Percentiles rank a stretch among this genome's conserved stretches.
Conservation (phyloP, 257 asterid genomes). For the Fraxinus americana region DNA sequence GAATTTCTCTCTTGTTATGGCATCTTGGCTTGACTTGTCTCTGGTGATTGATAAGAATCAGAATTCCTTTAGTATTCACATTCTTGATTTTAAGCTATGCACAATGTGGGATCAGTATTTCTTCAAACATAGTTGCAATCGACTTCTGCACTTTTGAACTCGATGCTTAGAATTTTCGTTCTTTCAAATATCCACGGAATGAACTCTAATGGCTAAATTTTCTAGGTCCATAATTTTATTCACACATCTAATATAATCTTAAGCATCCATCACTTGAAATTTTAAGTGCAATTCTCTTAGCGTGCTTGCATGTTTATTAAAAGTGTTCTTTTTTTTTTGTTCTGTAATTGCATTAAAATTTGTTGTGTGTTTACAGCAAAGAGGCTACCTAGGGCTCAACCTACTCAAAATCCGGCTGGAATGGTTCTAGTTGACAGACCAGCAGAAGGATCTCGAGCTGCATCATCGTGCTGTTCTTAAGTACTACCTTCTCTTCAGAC, state of each 20-base stretch:
- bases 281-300: neutral
- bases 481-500: conserved; percentile 2
- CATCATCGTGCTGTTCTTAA: conserved; percentile 63
- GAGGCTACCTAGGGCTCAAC: conserved; percentile 73
- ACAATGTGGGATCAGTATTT: neutral
- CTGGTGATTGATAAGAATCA: neutral
- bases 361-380: conserved; percentile 50
- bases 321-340: neutral
- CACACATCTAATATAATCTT: neutral
- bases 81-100: neutral
- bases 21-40: neutral
- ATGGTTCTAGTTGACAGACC: conserved; percentile 80
- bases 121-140: neutral
- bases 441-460: conserved; percentile 56
- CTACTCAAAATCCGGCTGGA: conserved; percentile 70
- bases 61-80: neutral
- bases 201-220: neutral
- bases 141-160: neutral
- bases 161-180: neutral
- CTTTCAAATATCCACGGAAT: neutral
- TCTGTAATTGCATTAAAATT: neutral
- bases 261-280: neutral
- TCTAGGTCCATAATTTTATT: neutral
- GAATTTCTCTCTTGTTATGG: neutral
- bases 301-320: neutral